A percentile compares a stretch with the other conserved stretches of the same genome.
Conservation (phyloP, 306 rosid species). For the Trifolium subterraneum region DNA sequence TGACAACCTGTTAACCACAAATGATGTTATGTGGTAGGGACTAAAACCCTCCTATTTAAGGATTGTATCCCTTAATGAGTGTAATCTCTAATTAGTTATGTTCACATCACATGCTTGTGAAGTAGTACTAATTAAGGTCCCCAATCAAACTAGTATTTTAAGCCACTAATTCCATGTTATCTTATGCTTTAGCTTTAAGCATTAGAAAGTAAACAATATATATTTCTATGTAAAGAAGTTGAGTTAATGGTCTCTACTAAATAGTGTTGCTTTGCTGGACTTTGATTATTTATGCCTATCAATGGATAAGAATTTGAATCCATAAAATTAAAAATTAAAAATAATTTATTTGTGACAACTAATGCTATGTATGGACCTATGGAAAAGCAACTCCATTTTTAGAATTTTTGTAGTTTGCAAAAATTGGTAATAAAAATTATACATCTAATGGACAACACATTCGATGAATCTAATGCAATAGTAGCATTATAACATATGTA, state of each 20-base stretch:
- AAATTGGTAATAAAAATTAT: background rate
- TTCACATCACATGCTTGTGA: constrained; percentile 74
- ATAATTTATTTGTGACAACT: background rate
- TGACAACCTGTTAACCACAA: constrained; percentile 50
- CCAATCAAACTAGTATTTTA: constrained; percentile 33
- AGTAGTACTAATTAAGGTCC: constrained; percentile 36
- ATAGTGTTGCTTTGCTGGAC: constrained; percentile 24
- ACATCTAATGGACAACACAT: background rate
- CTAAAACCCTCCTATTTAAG: background rate
- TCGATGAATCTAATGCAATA: background rate
- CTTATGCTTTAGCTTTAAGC: constrained; percentile 42
- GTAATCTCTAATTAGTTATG: constrained; percentile 34
- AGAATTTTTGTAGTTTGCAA: constrained; percentile 7
- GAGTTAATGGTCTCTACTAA: constrained; percentile 13
- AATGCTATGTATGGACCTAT: constrained; percentile 10
- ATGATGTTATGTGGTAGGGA: constrained; percentile 43
- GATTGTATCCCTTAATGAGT: constrained; percentile 23
- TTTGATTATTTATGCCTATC: constrained; percentile 27
- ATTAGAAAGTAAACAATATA: constrained; percentile 33
- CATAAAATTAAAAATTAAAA: background rate
- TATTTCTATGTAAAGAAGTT: constrained; percentile 40
- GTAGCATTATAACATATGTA: no score
- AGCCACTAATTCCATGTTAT: constrained; percentile 49
- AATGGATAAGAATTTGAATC: constrained; percentile 15
- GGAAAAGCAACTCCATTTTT: background rate